Conservation (phyloP, 108 stramenopile genomes). For the Skeletonema costatum region DNA sequence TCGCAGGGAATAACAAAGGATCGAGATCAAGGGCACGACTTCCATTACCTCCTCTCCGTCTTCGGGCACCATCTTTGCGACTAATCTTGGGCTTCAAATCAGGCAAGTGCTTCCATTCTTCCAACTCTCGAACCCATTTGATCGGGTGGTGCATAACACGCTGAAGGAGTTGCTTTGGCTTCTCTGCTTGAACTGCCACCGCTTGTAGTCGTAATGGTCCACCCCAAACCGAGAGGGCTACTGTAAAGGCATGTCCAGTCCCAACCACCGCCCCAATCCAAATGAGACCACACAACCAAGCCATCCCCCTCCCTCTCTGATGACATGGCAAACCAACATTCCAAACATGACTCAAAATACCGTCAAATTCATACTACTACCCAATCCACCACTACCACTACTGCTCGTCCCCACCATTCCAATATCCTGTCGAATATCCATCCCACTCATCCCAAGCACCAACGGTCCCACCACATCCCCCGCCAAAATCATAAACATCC, state of each 20-base stretch:
- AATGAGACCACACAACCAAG: conserved; percentile 61
- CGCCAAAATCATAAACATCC: conserved; percentile 38
- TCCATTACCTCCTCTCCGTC: not conserved
- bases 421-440: conserved; percentile 6
- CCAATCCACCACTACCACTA: not conserved
- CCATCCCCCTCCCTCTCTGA: conserved; percentile 28
- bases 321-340: conserved; percentile 38
- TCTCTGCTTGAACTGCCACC: conserved; percentile 36
- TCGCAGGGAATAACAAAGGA: conserved; percentile 69
- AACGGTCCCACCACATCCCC: conserved; percentile 9
- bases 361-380: not conserved
- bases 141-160: conserved; percentile 46
- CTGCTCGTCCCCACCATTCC: conserved; percentile 4
- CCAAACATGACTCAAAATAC: conserved; percentile 11
- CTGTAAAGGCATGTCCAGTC: conserved; percentile 54
- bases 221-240: conserved; percentile 55
- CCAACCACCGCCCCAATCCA: conserved; percentile 67
- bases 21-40: conserved; percentile 49
- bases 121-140: conserved; percentile 61
- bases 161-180: conserved; percentile 22
- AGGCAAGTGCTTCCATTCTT: conserved; percentile 54
- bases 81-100: not conserved
- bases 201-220: conserved; percentile 60
- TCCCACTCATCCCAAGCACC: conserved; percentile 12
- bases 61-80: not conserved